A percentile compares a stretch with the other conserved stretches of the same genome.
Conservation (phyloP, 352 stramenopile species). For the Phytophthora cryptogea region DNA sequence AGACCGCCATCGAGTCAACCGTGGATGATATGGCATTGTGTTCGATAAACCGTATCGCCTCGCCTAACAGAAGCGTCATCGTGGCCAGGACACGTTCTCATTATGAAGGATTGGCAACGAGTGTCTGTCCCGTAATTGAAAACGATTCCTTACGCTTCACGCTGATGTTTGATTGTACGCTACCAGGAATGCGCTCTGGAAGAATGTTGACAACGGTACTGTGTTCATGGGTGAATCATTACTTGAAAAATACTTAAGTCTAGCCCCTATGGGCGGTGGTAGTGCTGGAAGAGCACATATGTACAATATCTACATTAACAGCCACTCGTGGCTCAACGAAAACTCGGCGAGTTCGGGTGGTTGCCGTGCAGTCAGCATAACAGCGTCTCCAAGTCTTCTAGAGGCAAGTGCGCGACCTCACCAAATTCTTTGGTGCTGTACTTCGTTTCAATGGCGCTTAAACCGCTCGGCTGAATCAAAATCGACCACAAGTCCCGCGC, state of each 20-base stretch:
- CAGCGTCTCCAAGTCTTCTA: slow-evolving; percentile 38
- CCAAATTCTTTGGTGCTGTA: slow-evolving; percentile 44
- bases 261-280: slow-evolving; percentile 11
- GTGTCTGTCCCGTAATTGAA: slow-evolving; percentile 16
- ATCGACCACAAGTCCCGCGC: slow-evolving; percentile 39
- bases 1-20: slow-evolving; percentile 8
- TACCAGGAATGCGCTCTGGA: no score
- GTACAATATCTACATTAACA: slow-evolving; percentile 38
- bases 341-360: slow-evolving; percentile 13
- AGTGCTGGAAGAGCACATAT: slow-evolving; percentile 6
- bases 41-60: neutral
- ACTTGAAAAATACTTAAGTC: slow-evolving; percentile 36
- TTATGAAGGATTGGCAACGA: slow-evolving; percentile 2
- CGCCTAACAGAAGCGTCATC: neutral
- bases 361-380: slow-evolving; percentile 25
- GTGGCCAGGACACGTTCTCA: slow-evolving; percentile 5
- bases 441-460: slow-evolving; percentile 51
- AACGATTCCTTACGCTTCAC: slow-evolving; percentile 7
- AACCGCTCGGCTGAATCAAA: slow-evolving; percentile 39
- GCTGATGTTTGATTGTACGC: neutral
- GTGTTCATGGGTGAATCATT: slow-evolving; percentile 26
- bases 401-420: slow-evolving; percentile 40
- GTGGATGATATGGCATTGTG: neutral
- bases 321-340: slow-evolving; percentile 20
- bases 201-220: neutral